Evolutionary conservation across 2,329 filamentous ascomycete species (phyloP).

Genomic region (Plenodomus tracheiphilus): DNA sequence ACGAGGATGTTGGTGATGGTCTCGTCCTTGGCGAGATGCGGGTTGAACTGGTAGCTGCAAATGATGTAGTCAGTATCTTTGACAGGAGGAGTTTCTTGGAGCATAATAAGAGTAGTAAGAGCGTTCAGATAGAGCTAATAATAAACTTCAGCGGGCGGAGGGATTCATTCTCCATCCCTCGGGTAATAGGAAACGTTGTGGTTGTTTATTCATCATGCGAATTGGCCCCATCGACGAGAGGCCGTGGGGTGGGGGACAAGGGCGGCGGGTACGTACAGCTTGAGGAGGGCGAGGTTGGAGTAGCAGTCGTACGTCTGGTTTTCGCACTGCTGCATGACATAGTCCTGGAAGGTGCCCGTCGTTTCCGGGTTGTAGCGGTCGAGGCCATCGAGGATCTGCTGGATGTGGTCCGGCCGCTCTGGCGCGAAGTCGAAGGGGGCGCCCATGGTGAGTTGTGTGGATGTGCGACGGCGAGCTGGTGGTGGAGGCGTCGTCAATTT

Average conservation of each 20-base stretch:
- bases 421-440: conserved; percentile 80
- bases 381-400: conserved; percentile 91
- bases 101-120: conserved; percentile 4
- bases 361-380: conserved; percentile 99
- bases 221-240: neutral
- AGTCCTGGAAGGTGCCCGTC: conserved; percentile 88
- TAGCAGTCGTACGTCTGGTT: conserved; percentile 93
- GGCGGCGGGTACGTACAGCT: conserved; percentile 73
- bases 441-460: conserved; percentile 47
- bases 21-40: conserved; percentile 94
- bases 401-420: conserved; percentile 89
- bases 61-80: conserved; percentile 17
- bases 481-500: conserved; percentile 21
- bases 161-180: conserved; percentile 66
- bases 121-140: conserved; percentile 76
- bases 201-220: conserved; percentile 71
- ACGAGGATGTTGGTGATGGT: conserved; percentile 98
- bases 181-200: conserved; percentile 99
- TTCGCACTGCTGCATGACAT: conserved; percentile 93
- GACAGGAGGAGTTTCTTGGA: neutral
- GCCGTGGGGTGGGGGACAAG: conserved; percentile 8
- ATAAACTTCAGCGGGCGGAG: conserved; percentile 67
- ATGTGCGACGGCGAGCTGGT: conserved; percentile 28
- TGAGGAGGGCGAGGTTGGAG: conserved; percentile 92
- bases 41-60: conserved; percentile 98